A percentile compares a stretch with the other conserved stretches of the same genome.
phyloP scores from a whole-genome alignment of 805 yeast species.

The Groenewaldozyma tartarivorans region DNA sequence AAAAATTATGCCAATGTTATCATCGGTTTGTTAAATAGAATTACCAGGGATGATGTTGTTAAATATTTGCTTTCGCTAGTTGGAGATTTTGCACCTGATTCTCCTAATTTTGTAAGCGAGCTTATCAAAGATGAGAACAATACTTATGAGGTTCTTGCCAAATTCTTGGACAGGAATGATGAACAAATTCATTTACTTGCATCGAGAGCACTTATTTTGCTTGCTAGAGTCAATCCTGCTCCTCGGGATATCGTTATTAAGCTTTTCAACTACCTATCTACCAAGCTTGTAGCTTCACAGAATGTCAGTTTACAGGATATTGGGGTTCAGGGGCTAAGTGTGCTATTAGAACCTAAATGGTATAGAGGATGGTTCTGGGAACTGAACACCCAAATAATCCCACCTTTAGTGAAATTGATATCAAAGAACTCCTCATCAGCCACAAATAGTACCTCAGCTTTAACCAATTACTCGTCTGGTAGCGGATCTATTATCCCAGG shows the following conservation, averaged over 20 bases:
- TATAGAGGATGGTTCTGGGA: slow-evolving; percentile 47
- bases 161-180: slow-evolving; percentile 46
- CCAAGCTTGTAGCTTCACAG: slow-evolving; percentile 27
- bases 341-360: slow-evolving; percentile 42
- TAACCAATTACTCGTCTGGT: slow-evolving; percentile 11
- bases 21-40: slow-evolving; percentile 43
- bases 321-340: slow-evolving; percentile 55
- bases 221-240: slow-evolving; percentile 29
- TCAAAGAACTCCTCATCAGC: not conserved
- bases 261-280: slow-evolving; percentile 26
- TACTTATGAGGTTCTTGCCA: slow-evolving; percentile 33
- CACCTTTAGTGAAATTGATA: slow-evolving; percentile 37
- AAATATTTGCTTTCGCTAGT: slow-evolving; percentile 54
- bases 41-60: slow-evolving; percentile 52
- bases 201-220: slow-evolving; percentile 43
- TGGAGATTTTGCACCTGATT: slow-evolving; percentile 39
- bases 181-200: slow-evolving; percentile 46
- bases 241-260: slow-evolving; percentile 31
- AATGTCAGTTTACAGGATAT: slow-evolving; percentile 48
- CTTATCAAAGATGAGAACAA: slow-evolving; percentile 36
- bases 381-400: slow-evolving; percentile 34
- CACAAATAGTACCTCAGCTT: slow-evolving; percentile 29
- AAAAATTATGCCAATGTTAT: slow-evolving; percentile 47
- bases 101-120: slow-evolving; percentile 24
- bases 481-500: not conserved